Percentiles rank a stretch among this genome's conserved stretches.
These are phyloP conservation scores for Rhodocollybia butyracea DNA, from an alignment of 768 basidiomycete species.

Conservation along the genomic window DNA sequence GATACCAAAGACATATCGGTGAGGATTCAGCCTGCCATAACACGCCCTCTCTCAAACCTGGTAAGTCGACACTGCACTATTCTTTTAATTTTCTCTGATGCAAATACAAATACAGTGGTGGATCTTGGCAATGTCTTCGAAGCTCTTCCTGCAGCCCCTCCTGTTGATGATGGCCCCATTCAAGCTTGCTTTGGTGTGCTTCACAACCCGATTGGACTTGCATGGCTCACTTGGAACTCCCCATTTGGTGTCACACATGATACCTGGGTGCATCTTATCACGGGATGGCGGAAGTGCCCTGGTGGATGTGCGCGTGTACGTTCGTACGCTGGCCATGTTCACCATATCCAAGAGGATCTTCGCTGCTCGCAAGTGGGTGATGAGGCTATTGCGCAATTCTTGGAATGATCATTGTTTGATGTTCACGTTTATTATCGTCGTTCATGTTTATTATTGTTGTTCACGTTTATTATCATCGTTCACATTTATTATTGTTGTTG, in stretches of 20 bases:
- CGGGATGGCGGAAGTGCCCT: not conserved
- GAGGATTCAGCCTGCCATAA: not conserved
- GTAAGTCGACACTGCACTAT: not conserved
- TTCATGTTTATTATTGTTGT: too few species aligned
- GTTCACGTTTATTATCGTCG: too few species aligned
- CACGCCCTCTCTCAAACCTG: not conserved
- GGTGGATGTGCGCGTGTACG: not conserved
- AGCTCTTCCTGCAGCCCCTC: not conserved
- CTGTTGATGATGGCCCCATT: not conserved
- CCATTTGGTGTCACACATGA: not conserved
- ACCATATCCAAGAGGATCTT: not conserved
- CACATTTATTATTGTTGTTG: too few species aligned
- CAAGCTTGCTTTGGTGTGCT: not conserved
- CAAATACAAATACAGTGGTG: not conserved
- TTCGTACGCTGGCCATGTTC: not conserved
- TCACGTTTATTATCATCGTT: too few species aligned
- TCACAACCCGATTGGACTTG: not conserved
- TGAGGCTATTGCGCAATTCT: too few species aligned
- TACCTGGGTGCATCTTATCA: not conserved
- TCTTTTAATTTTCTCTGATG: not conserved
- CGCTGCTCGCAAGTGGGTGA: not conserved
- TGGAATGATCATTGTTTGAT: too few species aligned
- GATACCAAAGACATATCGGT: not conserved
- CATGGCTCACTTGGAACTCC: not conserved
- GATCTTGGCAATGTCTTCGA: not conserved